These are phyloP conservation scores for Aspergillus persii DNA, from an alignment of 2,329 filamentous ascomycete species.

Conservation along the genomic window DNA sequence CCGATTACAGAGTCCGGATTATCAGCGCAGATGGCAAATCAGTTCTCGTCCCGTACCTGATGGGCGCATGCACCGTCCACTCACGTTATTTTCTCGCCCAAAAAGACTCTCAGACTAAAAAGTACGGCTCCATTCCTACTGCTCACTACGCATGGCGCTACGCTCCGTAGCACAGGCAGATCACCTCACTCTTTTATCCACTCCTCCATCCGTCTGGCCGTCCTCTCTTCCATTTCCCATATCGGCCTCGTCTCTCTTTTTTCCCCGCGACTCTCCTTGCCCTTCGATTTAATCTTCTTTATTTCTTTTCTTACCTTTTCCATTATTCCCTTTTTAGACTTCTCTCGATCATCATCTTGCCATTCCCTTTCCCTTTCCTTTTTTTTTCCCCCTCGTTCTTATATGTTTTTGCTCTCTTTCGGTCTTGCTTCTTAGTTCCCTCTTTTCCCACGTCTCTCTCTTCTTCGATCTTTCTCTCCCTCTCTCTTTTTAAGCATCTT, in stretches of 20 bases:
- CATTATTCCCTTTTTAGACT: conserved; percentile 27
- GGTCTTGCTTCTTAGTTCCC: conserved; percentile 12
- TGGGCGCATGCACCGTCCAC: conserved; percentile 9
- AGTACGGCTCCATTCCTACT: conserved; percentile 27
- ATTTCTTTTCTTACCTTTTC: conserved; percentile 26
- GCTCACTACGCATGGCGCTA: conserved; percentile 28
- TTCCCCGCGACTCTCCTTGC: conserved; percentile 28
- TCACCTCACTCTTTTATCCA: conserved; percentile 38
- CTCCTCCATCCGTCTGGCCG: conserved; percentile 23
- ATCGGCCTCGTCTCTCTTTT: conserved; percentile 35
- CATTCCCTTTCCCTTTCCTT: conserved; percentile 26
- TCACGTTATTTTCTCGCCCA: conserved; percentile 2
- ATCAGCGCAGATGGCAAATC: not conserved
- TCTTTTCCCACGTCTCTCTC: conserved; percentile 22
- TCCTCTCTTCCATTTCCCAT: conserved; percentile 26
- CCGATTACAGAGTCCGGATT: too few relatives aligned
- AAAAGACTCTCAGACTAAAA: conserved; percentile 14
- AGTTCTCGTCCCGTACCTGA: not conserved
- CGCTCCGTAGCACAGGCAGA: conserved; percentile 33
- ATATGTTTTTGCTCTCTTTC: conserved; percentile 13
- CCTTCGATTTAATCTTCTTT: conserved; percentile 29
- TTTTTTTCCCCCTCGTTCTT: conserved; percentile 10
- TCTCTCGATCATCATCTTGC: conserved; percentile 30
- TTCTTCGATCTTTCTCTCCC: conserved; percentile 27
- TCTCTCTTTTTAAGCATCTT: conserved; percentile 19